These are phyloP conservation scores for Ophiostoma perfectum DNA, from an alignment of 2,329 filamentous ascomycete species.

Conservation along the genomic window DNA sequence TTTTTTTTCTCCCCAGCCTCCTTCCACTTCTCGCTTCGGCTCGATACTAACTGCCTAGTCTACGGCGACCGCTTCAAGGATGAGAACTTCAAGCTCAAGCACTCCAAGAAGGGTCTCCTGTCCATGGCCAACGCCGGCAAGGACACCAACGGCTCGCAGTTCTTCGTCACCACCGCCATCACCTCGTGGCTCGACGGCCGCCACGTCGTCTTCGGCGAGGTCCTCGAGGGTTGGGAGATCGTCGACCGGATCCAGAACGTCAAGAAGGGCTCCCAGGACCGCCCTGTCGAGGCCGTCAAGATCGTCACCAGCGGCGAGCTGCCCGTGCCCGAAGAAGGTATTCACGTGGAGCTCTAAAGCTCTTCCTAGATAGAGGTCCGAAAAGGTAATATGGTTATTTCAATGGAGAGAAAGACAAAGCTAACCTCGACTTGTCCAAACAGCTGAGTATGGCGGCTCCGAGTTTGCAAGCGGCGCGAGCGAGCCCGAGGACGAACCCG, in stretches of 20 bases:
- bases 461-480: slow-evolving; percentile 7
- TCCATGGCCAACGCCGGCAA: slow-evolving; percentile 82
- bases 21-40: background rate
- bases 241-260: slow-evolving; percentile 73
- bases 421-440: background rate
- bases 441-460: background rate
- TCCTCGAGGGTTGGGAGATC: slow-evolving; percentile 78
- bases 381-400: slow-evolving; percentile 8
- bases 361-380: background rate
- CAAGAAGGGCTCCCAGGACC: slow-evolving; percentile 61
- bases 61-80: slow-evolving; percentile 79
- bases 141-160: slow-evolving; percentile 84
- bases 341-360: slow-evolving; percentile 74
- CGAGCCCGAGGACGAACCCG: slow-evolving; percentile 8
- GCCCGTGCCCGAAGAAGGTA: slow-evolving; percentile 83
- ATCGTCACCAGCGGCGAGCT: slow-evolving; percentile 81
- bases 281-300: slow-evolving; percentile 63
- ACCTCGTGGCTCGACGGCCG: slow-evolving; percentile 79
- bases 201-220: slow-evolving; percentile 85
- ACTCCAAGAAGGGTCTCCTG: slow-evolving; percentile 75
- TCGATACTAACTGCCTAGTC: slow-evolving; percentile 42
- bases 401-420: background rate
- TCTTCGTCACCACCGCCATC: slow-evolving; percentile 82
- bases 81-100: slow-evolving; percentile 94
- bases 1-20: background rate